Base-by-base conservation (phyloP, 306 rosid species). In the Rosa persica region DNA sequence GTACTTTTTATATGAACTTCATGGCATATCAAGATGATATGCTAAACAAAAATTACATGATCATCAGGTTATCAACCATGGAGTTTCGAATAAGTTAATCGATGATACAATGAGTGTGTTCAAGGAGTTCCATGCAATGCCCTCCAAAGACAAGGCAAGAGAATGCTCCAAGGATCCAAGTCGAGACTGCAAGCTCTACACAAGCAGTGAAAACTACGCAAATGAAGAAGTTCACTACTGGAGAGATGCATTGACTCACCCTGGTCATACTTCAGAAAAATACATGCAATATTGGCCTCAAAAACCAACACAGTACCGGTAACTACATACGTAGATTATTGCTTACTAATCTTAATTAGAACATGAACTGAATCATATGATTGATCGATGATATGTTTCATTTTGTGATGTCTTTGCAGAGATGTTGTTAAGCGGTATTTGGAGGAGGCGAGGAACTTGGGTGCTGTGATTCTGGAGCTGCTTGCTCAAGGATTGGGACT, bases 121-220 rank as follows among this genome's bases (percentile, higher is more conserved):
- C 48, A 85, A 89, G 79, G 90, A 93, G 73, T 91, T 93, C 5
- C 93, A 89, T 16, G 89, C 51, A n/a, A 87, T 93, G 98, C 44
- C 84, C 30, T n/a, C 75, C 0, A 65, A 83, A 60, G 97, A 91
- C 43, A 93, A 93, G 83, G 74, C 81, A 17, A 73, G 79, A n/a
- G 89, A 91, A 83, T 74, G 89, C 58, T 88, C 86, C 1, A 87
- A 47, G 78, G 97, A 89, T 76, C 88, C 90, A 1, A 79, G 81
- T 25, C 75, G 81, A 80, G 88, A 81, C 30, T 88, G 88, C 79
- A 91, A n/a, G 76, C 44, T 91, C 12, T 91, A 93, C 60, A 87
- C 92, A 30, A 89, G 98, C 81, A 72, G 88, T 74, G 88, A 91
- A 73, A 89, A 89, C 84, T 80, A 83, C 66, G 25, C 20, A 38